Evolutionary conservation across 2,329 filamentous ascomycete genomes (phyloP).

Genomic region (Exophiala sideris): DNA sequence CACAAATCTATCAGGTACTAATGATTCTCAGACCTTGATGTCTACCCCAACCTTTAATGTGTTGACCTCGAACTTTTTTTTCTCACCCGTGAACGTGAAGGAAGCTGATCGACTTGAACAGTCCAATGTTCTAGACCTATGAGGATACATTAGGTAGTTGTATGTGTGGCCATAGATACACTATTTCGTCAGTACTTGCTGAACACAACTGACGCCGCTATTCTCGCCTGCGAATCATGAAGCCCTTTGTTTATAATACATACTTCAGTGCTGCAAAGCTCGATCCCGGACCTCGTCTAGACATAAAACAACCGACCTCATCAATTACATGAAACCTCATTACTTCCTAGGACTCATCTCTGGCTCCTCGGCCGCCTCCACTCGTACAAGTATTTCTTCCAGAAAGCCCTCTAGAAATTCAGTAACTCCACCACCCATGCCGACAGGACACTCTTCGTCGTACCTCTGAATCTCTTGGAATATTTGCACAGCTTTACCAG

Average conservation of each 20-base stretch:
- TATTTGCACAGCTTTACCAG: conserved; percentile 75
- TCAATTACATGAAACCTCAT: conserved; percentile 1
- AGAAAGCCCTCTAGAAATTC: conserved; percentile 88
- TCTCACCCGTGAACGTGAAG: no score
- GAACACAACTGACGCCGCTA: no score
- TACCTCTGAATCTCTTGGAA: conserved; percentile 88
- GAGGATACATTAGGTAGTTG: no score
- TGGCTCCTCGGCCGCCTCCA: conserved; percentile 76
- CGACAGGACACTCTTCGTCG: conserved; percentile 81
- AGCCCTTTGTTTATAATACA: neutral
- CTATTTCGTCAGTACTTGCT: no score
- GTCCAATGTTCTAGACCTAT: no score
- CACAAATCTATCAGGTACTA: no score
- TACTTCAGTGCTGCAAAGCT: neutral
- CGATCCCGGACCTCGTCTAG: neutral
- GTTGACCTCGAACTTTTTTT: no score
- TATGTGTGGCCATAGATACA: no score
- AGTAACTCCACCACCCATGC: conserved; percentile 87
- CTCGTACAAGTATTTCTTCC: conserved; percentile 87
- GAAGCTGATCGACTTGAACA: no score
- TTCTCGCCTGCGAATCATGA: neutral
- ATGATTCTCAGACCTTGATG: no score
- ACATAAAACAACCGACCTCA: conserved; percentile 7
- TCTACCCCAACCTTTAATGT: no score
- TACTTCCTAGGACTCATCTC: conserved; percentile 18